phyloP scores from a whole-genome alignment of 2,329 filamentous ascomycete species.

The Chaetomium sp. region DNA sequence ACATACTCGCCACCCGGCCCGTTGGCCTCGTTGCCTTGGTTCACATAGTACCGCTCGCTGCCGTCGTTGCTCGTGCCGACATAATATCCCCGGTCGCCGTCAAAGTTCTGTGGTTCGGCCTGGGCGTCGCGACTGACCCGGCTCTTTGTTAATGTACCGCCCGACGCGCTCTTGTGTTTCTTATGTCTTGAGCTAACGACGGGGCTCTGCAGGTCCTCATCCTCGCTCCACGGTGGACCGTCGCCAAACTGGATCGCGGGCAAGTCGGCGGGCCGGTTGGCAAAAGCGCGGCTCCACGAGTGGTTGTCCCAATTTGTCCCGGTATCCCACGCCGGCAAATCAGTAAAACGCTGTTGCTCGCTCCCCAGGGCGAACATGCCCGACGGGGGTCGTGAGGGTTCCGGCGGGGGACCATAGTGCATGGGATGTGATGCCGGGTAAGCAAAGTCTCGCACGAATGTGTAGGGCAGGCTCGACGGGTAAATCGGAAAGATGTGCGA shows the following conservation, averaged over 20 bases:
- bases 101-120: slow-evolving; percentile 50
- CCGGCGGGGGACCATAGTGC: slow-evolving; percentile 89
- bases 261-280: slow-evolving; percentile 68
- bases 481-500: slow-evolving; percentile 84
- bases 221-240: slow-evolving; percentile 91
- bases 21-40: slow-evolving; percentile 68
- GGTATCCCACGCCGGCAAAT: slow-evolving; percentile 77
- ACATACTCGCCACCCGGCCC: slow-evolving; percentile 79
- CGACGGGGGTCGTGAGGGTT: slow-evolving; percentile 69
- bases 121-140: slow-evolving; percentile 48
- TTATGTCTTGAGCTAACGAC: slow-evolving; percentile 83
- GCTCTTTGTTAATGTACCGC: slow-evolving; percentile 50
- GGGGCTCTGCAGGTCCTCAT: slow-evolving; percentile 91
- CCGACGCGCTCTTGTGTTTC: slow-evolving; percentile 75
- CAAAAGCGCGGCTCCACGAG: slow-evolving; percentile 55
- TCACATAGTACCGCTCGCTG: slow-evolving; percentile 74
- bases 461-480: slow-evolving; percentile 82
- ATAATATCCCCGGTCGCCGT: slow-evolving; percentile 67
- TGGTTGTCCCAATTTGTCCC: slow-evolving; percentile 59
- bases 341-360: slow-evolving; percentile 77
- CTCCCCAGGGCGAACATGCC: slow-evolving; percentile 83
- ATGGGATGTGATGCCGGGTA: slow-evolving; percentile 81
- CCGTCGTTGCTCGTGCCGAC: slow-evolving; percentile 69
- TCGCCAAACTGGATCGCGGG: slow-evolving; percentile 83
- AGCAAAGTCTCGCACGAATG: slow-evolving; percentile 94